Base-by-base conservation (phyloP, 2,329 filamentous ascomycete genomes). In the Ophiocordyceps camponoti-saundersi region DNA sequence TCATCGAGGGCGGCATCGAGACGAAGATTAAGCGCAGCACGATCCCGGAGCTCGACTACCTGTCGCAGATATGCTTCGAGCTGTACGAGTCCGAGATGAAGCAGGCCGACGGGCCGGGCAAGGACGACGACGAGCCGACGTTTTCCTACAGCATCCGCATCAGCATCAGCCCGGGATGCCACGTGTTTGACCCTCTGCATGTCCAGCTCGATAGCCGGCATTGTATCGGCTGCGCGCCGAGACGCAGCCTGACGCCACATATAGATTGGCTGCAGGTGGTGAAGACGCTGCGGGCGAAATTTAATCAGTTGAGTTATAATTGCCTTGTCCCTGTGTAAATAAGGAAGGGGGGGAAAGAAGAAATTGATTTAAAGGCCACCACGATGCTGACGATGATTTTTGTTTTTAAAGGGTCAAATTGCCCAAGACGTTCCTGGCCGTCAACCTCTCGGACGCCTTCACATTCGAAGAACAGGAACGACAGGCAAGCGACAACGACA, bases 141-240 rank as follows among this genome's bases (percentile, higher is more conserved):
- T 95, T 90, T 65, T 85, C 88, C 47, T 98, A 98, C 65, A 92
- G 83, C 58, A 98, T 98, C 61, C 83, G 90, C 49, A 95, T 98
- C 61, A 92, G 86, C 26, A 88, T 98, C 58, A 92, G 84, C 53
- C 92, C 93, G 2, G 92, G 92, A 12, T 96, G 90, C 58, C 92
- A 98, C 64, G 89, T 93, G 13, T 94, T 90, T 61, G 92, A 96
- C 63, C 92, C 92, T 6, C 73, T 98, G 26, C 90, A 98, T 60
- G 89, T 98, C 53, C 88, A 95, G 67, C 78, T 98, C 26, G 92
- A 98, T 63, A 92, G 85, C 56, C 86, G 92, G 56, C 92, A 98
- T 62, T 93, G 88, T 62, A 98, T 98, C 56, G 89, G 90, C 40
- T 94, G 85, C 60, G 87, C 90, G 7, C 88, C 87, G n/a, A 74